Base-by-base conservation (phyloP, 164 flowering plant genomes). In the Stephania cephalantha region DNA sequence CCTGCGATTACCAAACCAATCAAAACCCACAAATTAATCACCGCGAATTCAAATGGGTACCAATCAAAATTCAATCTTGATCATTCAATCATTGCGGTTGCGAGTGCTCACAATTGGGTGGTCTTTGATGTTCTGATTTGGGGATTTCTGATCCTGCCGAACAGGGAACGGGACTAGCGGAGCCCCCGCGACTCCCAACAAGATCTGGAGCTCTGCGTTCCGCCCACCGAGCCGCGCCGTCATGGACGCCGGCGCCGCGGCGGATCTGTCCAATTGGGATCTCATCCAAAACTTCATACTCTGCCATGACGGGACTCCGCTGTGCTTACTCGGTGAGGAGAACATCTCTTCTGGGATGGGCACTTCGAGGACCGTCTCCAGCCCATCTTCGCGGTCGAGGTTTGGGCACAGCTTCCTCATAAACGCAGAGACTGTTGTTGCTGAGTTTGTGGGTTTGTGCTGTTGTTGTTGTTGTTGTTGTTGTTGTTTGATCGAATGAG, bases 331-430 rank as follows among this genome's bases (percentile, higher is more conserved):
- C 5, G 71, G 12, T 7, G 87, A 73, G 17, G 80, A 45, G 70
- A 91, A 85, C 85, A 87, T 87, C 75, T 95, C 98, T 74, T 92
- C 97, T 0, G 97, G 98, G 45, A 95, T 86, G 1, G 98, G 98
- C 11, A 95, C 94, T 77, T 94, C 98, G 17, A 91, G 91, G 15
- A 94, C 98, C 0, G 98, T 94, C 6, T 94, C 97, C 8, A 94
- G 87, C 25, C 87, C 94, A 79, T 91, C 91, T 78, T 92, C 94
- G 3, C 88, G 76, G 67, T 90, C 98, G 30, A 79, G 83, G 73
- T 95, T 95, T 1, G 97, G 98, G 81, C 95, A 95, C 10, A 90
- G 85, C 72, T 87, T 95, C 89, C 92, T 95, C 97, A 95, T 95
- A 44, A 73, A 68, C 52, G 72, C 55, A 68, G 58, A 48, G 42